phyloP scores from a whole-genome alignment of 345 rosid species.

The Mercurialis annua region DNA sequence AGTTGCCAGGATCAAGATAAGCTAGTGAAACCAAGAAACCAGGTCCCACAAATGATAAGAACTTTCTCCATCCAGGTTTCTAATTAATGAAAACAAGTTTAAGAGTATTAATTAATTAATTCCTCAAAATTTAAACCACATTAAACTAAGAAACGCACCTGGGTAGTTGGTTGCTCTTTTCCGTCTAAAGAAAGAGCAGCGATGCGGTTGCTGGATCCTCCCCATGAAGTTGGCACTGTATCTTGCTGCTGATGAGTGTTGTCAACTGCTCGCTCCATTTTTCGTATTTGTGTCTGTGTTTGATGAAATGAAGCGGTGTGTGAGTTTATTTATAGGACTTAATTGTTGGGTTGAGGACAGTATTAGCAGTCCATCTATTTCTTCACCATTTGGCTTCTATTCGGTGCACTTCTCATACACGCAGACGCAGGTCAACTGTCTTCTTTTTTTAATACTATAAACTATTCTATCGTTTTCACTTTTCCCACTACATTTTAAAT shows the following conservation, averaged over 20 bases:
- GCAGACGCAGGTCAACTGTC: not conserved
- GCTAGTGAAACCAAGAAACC: conserved; percentile 63
- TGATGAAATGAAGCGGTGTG: not conserved
- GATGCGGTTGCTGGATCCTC: conserved; percentile 38
- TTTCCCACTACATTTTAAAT: too few relatives aligned
- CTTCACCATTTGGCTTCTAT: not conserved
- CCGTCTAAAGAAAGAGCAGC: conserved; percentile 30
- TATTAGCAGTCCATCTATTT: not conserved
- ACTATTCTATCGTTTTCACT: too few relatives aligned
- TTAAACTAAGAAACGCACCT: not conserved
- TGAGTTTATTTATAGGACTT: not conserved
- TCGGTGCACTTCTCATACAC: too few relatives aligned
- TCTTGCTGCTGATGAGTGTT: conserved; percentile 30
- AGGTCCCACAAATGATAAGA: conserved; percentile 51
- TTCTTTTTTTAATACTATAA: too few relatives aligned
- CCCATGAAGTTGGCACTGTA: conserved; percentile 11
- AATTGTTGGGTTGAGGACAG: not conserved
- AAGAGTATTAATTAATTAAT: not conserved
- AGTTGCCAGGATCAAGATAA: conserved; percentile 64
- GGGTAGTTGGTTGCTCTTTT: conserved; percentile 1
- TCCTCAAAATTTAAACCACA: not conserved
- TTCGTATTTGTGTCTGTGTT: not conserved
- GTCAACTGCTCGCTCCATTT: conserved; percentile 14
- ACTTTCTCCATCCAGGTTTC: conserved; percentile 59
- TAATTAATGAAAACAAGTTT: conserved; percentile 7